phyloP scores from a whole-genome alignment of 2,329 filamentous ascomycete species.

The Cercospora beticola region DNA sequence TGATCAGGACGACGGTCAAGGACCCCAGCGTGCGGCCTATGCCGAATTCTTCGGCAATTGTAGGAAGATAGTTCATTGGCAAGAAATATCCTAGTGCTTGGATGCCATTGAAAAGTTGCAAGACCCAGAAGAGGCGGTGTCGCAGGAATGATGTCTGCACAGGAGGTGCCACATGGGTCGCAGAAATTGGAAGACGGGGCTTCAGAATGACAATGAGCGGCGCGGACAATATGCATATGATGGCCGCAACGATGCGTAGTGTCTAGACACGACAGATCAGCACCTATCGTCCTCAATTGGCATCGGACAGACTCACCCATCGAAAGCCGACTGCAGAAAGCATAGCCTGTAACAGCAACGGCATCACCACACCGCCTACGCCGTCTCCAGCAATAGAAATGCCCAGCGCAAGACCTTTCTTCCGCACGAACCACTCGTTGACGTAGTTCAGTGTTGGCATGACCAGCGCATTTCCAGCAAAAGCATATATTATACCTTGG shows the following conservation, averaged over 20 bases:
- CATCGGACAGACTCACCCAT: constrained; percentile 19
- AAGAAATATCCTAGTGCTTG: constrained; percentile 48
- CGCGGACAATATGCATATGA: constrained; percentile 16
- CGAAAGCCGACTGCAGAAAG: constrained; percentile 44
- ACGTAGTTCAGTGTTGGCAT: constrained; percentile 22
- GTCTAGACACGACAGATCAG: constrained; percentile 16
- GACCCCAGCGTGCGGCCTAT: constrained; percentile 39
- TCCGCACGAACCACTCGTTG: constrained; percentile 26
- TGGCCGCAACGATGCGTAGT: constrained; percentile 20
- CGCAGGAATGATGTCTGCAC: constrained; percentile 41
- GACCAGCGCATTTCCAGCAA: constrained; percentile 27
- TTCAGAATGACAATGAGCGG: constrained; percentile 28
- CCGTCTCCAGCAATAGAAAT: constrained; percentile 48
- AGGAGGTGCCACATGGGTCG: constrained; percentile 31
- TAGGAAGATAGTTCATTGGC: constrained; percentile 45
- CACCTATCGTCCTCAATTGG: too few species aligned
- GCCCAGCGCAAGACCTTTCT: constrained; percentile 53
- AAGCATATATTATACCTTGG: constrained; percentile 43
- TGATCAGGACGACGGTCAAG: constrained; percentile 43
- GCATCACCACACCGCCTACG: constrained; percentile 48
- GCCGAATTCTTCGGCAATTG: constrained; percentile 42
- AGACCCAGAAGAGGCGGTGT: constrained; percentile 42
- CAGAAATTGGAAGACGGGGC: constrained; percentile 29
- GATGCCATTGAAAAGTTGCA: constrained; percentile 45
- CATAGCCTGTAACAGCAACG: constrained; percentile 47